Conservation (phyloP, 495 filamentous ascomycete genomes). For the Xylaria flabelliformis region DNA sequence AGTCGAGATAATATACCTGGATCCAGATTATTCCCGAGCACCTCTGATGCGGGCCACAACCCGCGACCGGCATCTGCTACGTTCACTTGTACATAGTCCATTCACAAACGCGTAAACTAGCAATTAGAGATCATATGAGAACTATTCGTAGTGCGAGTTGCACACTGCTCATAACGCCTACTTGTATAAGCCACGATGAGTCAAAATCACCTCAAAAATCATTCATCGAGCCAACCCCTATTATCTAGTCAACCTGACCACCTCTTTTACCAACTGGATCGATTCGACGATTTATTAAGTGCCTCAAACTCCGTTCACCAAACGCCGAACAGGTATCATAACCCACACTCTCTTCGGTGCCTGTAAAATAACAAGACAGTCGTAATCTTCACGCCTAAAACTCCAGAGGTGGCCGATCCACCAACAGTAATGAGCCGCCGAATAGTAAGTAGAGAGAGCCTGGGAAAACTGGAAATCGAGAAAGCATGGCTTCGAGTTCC, state of each 20-base stretch:
- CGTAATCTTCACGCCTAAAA: background rate
- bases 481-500: background rate
- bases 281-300: background rate
- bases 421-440: background rate
- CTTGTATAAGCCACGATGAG: constrained; percentile 6
- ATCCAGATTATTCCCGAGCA: background rate
- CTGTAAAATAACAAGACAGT: background rate
- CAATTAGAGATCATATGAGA: background rate
- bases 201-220: background rate
- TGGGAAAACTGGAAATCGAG: background rate
- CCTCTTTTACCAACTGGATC: background rate
- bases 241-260: background rate
- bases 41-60: background rate
- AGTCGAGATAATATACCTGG: background rate
- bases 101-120: background rate
- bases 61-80: background rate
- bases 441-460: background rate
- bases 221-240: background rate
- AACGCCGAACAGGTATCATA: constrained; percentile 21
- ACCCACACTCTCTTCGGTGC: background rate
- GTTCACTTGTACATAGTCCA: background rate
- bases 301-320: constrained; percentile 4
- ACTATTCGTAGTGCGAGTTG: background rate
- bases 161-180: background rate
- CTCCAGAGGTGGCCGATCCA: background rate